Percentiles rank a stretch among this genome's conserved stretches.
Conservation (phyloP, 2,329 filamentous ascomycete species). For the Anthostomella pinea region DNA sequence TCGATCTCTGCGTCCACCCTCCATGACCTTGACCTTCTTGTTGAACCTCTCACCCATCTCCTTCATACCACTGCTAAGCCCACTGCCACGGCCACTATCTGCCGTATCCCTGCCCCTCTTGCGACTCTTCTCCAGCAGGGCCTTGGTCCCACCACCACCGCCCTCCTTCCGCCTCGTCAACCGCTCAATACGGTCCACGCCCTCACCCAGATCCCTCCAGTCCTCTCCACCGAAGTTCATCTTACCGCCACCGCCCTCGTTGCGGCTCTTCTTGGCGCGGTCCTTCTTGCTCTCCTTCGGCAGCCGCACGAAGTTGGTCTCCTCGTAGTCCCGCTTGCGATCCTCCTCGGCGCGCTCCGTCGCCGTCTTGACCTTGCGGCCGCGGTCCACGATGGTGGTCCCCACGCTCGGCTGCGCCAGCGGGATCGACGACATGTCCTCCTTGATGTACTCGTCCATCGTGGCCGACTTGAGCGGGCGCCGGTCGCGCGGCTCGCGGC, state of each 20-base stretch:
- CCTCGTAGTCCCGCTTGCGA: constrained; percentile 83
- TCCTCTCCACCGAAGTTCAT: constrained; percentile 87
- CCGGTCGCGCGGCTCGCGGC: constrained; percentile 59
- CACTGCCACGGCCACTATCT: constrained; percentile 69
- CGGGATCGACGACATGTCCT: constrained; percentile 80
- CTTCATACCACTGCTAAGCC: constrained; percentile 38
- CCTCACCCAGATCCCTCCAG: constrained; percentile 81
- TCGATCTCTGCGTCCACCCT: constrained; percentile 38
- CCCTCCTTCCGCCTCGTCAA: constrained; percentile 70
- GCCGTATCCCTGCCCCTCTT: constrained; percentile 69
- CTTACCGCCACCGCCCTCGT: constrained; percentile 48
- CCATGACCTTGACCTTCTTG: constrained; percentile 60
- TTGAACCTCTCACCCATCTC: constrained; percentile 73
- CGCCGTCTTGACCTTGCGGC: constrained; percentile 74
- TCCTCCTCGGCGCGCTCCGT: constrained; percentile 73
- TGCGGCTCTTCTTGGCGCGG: constrained; percentile 58
- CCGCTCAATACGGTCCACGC: constrained; percentile 80
- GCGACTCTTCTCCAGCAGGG: constrained; percentile 76
- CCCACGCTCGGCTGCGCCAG: constrained; percentile 87
- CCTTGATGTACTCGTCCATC: constrained; percentile 86
- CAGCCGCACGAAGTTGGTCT: constrained; percentile 84
- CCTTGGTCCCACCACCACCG: constrained; percentile 53
- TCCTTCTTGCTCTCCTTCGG: constrained; percentile 90
- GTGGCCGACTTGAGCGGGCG: constrained; percentile 72
- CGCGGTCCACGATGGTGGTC: constrained; percentile 77